phyloP scores from a whole-genome alignment of 768 basidiomycete genomes.

The Pholiota conissans region DNA sequence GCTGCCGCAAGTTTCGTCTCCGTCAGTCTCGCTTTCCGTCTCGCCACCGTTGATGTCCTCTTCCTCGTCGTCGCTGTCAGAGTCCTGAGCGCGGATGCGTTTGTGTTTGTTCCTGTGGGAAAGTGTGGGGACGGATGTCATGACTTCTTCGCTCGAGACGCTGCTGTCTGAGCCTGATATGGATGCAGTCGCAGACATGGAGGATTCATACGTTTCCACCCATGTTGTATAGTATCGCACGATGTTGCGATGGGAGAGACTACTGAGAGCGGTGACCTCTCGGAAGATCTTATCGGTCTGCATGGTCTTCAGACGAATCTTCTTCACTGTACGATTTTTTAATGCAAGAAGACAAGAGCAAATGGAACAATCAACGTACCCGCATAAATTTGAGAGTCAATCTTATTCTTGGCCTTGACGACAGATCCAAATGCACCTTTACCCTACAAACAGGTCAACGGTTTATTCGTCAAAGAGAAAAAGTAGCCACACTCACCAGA shows the following conservation, averaged over 20 bases:
- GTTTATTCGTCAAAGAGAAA: neutral
- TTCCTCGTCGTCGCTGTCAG: neutral
- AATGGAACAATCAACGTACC: slow-evolving; percentile 51
- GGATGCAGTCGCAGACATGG: slow-evolving; percentile 45
- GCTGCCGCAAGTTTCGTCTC: neutral
- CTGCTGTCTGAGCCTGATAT: slow-evolving; percentile 45
- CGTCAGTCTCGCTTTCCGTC: too few relatives aligned
- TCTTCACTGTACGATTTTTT: slow-evolving; percentile 62
- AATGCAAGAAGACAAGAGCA: neutral
- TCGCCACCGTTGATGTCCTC: neutral
- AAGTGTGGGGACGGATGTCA: slow-evolving; percentile 46
- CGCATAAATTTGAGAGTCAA: slow-evolving; percentile 84
- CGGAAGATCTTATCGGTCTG: slow-evolving; percentile 91
- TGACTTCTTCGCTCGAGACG: slow-evolving; percentile 36
- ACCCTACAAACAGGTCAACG: slow-evolving; percentile 46
- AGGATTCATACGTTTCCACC: slow-evolving; percentile 70
- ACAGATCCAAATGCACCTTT: slow-evolving; percentile 93
- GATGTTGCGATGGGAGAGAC: slow-evolving; percentile 85
- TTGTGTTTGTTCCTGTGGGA: slow-evolving; percentile 1
- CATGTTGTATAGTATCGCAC: slow-evolving; percentile 92
- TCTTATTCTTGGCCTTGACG: slow-evolving; percentile 88
- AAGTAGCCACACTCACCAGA: slow-evolving; percentile 43
- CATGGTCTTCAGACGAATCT: slow-evolving; percentile 74
- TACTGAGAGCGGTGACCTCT: slow-evolving; percentile 87
- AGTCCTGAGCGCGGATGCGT: neutral